Percentiles rank a stretch among this genome's conserved stretches.
Conservation (phyloP, 352 stramenopile genomes). For the Detonula confervacea region DNA sequence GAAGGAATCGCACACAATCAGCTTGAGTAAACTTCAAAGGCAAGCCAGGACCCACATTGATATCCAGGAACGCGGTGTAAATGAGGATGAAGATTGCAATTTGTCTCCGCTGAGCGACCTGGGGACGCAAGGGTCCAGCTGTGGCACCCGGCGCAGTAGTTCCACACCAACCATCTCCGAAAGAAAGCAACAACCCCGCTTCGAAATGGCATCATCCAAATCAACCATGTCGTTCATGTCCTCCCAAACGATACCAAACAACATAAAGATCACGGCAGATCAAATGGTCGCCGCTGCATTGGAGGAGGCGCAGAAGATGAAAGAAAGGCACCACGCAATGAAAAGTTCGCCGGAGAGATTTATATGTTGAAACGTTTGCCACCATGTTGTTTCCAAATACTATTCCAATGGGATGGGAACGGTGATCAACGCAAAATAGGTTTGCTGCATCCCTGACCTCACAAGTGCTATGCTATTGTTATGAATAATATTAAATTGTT, state of each 20-base stretch:
- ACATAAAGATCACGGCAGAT: slow-evolving; percentile 7
- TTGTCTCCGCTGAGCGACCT: slow-evolving; percentile 2
- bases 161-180: background rate
- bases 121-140: background rate
- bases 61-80: background rate
- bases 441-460: no score
- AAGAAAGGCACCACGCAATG: slow-evolving; percentile 5
- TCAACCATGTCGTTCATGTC: background rate
- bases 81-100: background rate
- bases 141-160: no score
- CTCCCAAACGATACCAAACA: slow-evolving; percentile 15
- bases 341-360: slow-evolving; percentile 13
- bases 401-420: no score
- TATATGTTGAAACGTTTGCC: no score
- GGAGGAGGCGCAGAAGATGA: slow-evolving; percentile 20
- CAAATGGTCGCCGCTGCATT: slow-evolving; percentile 22
- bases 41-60: background rate
- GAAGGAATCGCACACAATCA: no score
- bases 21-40: no score
- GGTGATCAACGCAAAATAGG: no score
- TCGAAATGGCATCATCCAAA: background rate
- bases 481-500: no score
- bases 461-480: no score
- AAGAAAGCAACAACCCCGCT: background rate
- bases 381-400: no score